Evolutionary conservation across 2,329 filamentous ascomycete genomes (phyloP), one percentile per base, ranked within the genome.

Genomic region (Pyrenophora teres): DNA sequence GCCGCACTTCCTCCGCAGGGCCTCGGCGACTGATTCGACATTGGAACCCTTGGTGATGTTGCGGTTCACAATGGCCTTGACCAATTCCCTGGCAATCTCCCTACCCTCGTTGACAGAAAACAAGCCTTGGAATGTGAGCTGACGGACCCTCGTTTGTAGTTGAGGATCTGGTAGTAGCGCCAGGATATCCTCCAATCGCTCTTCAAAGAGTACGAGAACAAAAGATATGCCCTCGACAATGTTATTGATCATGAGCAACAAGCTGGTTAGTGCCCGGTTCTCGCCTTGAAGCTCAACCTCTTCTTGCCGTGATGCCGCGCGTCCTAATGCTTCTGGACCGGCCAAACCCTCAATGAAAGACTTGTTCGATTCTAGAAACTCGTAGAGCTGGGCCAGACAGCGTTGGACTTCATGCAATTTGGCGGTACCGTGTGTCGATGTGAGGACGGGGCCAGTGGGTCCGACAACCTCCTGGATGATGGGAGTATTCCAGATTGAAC

Each of bases 151-250:
- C 58, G 87, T 81, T 53, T 87, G 87, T 0, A 87, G 82, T 0
- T 81, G 76, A 3, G 89, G 56, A 38, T 64, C 87, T 6, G 92
- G 86, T 4, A 99, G 80, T 4, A 89, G 81, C 4, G 86, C 78
- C 59, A 92, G 87, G 40, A 97, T 96, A 56, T 99, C 93, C 37
- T 91, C 86, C 4, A 97, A 87, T 9, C 89, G 86, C 78, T 99
- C 93, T 60, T 97, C 93, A 55, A 97, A 97, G 1, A 99, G 81
- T 69, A 97, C 94, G 18, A 93, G 81, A 3, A 97, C 91, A 64
- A 99, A 99, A 0, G 93, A 96, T 44, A 99, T 96, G 3, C 94
- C 94, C 72, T 99, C 94, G 6, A 94, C 92, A 33, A 97, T 94
- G 71, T 91, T 91, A 47, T 88, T 87, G 73, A 97, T 90, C 19